These are phyloP conservation scores for Apiospora kogelbergensis DNA, from an alignment of 2,329 filamentous ascomycete species.

Conservation along the genomic window DNA sequence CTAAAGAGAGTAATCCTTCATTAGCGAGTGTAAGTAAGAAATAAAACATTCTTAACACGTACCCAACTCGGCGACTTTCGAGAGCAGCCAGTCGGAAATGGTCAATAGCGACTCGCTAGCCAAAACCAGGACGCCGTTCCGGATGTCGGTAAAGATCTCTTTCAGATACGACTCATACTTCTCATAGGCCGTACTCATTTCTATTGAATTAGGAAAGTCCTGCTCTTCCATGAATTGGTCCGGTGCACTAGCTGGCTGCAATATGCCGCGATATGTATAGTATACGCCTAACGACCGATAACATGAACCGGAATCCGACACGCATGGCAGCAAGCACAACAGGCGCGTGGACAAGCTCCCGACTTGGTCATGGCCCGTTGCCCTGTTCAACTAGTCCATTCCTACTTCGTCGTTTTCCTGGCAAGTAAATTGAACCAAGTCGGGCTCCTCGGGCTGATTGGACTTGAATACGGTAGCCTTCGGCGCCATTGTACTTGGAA, in stretches of 20 bases:
- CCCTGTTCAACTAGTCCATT: slow-evolving; percentile 38
- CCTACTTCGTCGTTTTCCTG: slow-evolving; percentile 49
- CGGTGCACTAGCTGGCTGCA: slow-evolving; percentile 38
- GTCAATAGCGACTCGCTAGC: slow-evolving; percentile 53
- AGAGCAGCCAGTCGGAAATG: slow-evolving; percentile 56
- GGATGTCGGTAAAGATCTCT: slow-evolving; percentile 70
- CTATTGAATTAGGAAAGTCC: slow-evolving; percentile 54
- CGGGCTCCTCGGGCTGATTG: slow-evolving; percentile 68
- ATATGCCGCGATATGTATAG: too few species aligned
- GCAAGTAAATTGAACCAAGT: slow-evolving; percentile 72
- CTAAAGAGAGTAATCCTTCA: slow-evolving; percentile 43
- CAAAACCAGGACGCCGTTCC: slow-evolving; percentile 47
- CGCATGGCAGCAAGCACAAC: too few species aligned
- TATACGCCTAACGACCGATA: too few species aligned
- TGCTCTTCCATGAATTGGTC: slow-evolving; percentile 57
- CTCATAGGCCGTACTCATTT: slow-evolving; percentile 68
- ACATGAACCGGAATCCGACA: too few species aligned
- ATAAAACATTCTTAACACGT: slow-evolving; percentile 29
- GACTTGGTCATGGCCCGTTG: too few species aligned
- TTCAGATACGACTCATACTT: slow-evolving; percentile 62
- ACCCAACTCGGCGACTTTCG: slow-evolving; percentile 57
- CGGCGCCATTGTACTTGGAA: slow-evolving; percentile 87
- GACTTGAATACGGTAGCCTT: slow-evolving; percentile 90
- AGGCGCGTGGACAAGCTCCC: too few species aligned
- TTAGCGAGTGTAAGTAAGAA: background rate